phyloP scores from a whole-genome alignment of 2,329 filamentous ascomycete species.

The Cercospora zeina region DNA sequence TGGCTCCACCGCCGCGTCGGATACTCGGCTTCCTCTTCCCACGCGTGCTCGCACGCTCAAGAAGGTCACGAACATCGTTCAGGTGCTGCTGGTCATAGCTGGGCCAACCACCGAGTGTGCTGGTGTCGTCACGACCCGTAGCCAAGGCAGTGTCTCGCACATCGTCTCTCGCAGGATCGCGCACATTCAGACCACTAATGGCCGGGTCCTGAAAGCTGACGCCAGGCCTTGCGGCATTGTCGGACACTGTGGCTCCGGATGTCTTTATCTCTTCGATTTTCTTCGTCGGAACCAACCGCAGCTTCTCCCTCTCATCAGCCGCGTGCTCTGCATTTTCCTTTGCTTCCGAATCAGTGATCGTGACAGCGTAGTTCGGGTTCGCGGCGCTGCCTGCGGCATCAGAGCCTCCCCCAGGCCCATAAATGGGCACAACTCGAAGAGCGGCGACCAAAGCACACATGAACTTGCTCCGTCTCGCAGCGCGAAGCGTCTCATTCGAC shows the following conservation, averaged over 20 bases:
- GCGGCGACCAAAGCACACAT: conserved; percentile 90
- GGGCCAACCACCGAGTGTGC: conserved; percentile 43
- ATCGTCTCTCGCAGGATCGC: conserved; percentile 46
- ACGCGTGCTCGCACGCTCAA: conserved; percentile 48
- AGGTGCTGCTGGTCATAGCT: conserved; percentile 48
- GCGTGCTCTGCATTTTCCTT: conserved; percentile 59
- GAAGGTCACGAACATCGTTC: conserved; percentile 50
- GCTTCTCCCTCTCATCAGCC: conserved; percentile 49
- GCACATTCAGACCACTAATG: conserved; percentile 48
- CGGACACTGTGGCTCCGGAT: conserved; percentile 21
- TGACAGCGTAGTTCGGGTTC: conserved; percentile 82
- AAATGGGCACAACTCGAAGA: conserved; percentile 82
- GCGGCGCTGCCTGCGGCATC: conserved; percentile 59
- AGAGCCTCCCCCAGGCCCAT: conserved; percentile 72
- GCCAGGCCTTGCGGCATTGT: conserved; percentile 22
- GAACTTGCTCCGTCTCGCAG: conserved; percentile 85
- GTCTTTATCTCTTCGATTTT: conserved; percentile 36
- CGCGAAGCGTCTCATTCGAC: conserved; percentile 73
- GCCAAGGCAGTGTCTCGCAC: conserved; percentile 47
- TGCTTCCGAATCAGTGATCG: conserved; percentile 69
- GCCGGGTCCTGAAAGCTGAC: conserved; percentile 33
- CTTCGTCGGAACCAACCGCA: conserved; percentile 61
- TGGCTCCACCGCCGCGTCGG: conserved; percentile 23
- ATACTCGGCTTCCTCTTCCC: conserved; percentile 45
- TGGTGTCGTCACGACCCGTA: conserved; percentile 43